phyloP scores from a whole-genome alignment of 2,329 filamentous ascomycete species.

The Gaeumannomyces sp. region DNA sequence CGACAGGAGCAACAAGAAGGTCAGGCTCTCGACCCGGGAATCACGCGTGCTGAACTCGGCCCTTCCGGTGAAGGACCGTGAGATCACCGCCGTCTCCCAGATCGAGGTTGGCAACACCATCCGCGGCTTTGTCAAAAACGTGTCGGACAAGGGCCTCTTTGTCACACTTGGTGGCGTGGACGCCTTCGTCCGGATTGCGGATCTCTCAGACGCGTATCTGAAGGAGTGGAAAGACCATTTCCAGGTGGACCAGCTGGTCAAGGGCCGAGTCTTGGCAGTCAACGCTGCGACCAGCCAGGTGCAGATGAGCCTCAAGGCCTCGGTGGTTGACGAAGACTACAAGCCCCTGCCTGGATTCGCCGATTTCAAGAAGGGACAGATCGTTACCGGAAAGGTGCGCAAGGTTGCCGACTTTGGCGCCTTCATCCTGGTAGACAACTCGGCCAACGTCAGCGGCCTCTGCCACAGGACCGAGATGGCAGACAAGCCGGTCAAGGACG shows the following conservation, averaged over 20 bases:
- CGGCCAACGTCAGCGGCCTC: constrained; percentile 82
- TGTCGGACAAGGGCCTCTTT: constrained; percentile 85
- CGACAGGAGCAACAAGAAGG: constrained; percentile 76
- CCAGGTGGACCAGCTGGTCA: constrained; percentile 83
- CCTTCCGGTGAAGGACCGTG: constrained; percentile 70
- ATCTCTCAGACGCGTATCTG: constrained; percentile 83
- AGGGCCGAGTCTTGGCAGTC: constrained; percentile 72
- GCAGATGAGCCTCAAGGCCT: constrained; percentile 82
- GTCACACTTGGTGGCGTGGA: constrained; percentile 77
- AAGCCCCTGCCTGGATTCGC: constrained; percentile 64
- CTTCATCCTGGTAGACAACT: constrained; percentile 85
- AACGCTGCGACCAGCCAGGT: constrained; percentile 64
- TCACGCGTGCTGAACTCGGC: constrained; percentile 87
- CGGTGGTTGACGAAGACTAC: constrained; percentile 74
- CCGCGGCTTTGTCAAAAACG: constrained; percentile 86
- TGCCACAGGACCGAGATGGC: constrained; percentile 93
- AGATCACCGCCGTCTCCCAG: constrained; percentile 66
- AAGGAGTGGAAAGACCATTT: constrained; percentile 95
- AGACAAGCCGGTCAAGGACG: constrained; percentile 73
- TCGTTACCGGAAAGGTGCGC: constrained; percentile 82
- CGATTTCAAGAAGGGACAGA: constrained; percentile 73
- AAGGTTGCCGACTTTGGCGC: constrained; percentile 95
- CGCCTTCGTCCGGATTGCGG: constrained; percentile 76
- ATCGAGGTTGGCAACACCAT: constrained; percentile 72
- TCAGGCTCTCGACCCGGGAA: constrained; percentile 75